Conservation (phyloP, 805 yeast species). For the Yamadazyma olivae region DNA sequence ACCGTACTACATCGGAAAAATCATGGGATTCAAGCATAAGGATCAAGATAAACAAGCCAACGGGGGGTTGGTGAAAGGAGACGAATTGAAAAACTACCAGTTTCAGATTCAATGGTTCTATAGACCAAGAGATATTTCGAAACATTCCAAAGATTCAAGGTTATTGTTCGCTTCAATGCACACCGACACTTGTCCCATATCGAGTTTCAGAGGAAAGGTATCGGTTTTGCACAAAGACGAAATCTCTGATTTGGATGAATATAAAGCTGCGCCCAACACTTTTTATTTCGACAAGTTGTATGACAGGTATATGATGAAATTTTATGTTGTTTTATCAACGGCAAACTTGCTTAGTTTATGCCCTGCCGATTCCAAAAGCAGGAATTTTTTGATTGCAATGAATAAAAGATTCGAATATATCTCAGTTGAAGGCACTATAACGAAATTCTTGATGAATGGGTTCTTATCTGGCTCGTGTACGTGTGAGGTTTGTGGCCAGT, state of each 20-base stretch:
- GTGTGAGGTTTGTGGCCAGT: conserved; percentile 77
- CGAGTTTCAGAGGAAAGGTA: conserved; percentile 72
- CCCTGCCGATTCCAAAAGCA: conserved; percentile 47
- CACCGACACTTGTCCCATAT: conserved; percentile 75
- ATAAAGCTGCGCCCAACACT: conserved; percentile 62
- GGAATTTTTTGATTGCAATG: conserved; percentile 58
- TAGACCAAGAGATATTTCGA: conserved; percentile 80
- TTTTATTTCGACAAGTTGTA: conserved; percentile 85
- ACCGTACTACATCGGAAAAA: conserved; percentile 85
- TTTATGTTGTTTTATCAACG: conserved; percentile 75
- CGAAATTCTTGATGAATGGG: conserved; percentile 57
- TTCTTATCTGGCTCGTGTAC: conserved; percentile 52
- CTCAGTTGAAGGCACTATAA: conserved; percentile 67
- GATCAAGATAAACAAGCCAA: conserved; percentile 2
- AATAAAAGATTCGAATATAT: conserved; percentile 68
- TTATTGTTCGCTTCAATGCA: conserved; percentile 82
- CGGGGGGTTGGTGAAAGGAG: background rate
- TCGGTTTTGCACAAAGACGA: conserved; percentile 67
- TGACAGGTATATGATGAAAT: conserved; percentile 80
- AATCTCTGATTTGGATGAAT: conserved; percentile 55
- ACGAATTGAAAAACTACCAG: conserved; percentile 49
- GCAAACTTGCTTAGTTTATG: conserved; percentile 38
- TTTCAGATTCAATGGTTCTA: conserved; percentile 89
- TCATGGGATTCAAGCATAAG: conserved; percentile 59
- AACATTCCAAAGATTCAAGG: conserved; percentile 66